Base-by-base conservation (phyloP, 2,329 filamentous ascomycete genomes). In the Ceratocystis cubensis region DNA sequence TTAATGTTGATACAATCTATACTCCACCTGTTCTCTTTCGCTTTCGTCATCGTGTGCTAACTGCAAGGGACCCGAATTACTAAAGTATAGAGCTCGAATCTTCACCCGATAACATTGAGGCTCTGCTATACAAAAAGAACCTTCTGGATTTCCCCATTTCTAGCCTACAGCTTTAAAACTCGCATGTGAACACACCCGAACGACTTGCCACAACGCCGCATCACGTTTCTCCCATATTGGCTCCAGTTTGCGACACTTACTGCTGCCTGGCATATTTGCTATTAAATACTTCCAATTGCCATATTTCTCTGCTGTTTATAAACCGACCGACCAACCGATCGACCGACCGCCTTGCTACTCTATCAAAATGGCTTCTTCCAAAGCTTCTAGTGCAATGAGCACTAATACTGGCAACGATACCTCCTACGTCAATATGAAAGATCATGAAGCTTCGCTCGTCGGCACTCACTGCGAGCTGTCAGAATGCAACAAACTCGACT, bases 401-500 rank as follows among this genome's bases (percentile, higher is more conserved):
- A 46, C 75, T 76, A 65, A 69, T 86, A 30, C 17, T 4, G 67
- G 69, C 71, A 65, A 72, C 73, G 78, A 80, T 70, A 81, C 79
- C 61, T 87, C 80, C 74, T 91, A 86, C 78, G 82, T 86, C 74
- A 82, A 82, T 69, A 92, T 92, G 87, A 81, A 88, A 73, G 82
- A 85, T 72, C 82, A 81, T 74, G 92, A 96, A 76, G 87, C 92
- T 61, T 87, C 89, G 72, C 83, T 92, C 28, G 88, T 97, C 71
- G 94, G 94, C 76, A 84, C 84, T 69, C 92, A 96, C 79, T 99
- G 94, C 82, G 86, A 96, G 75, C 87, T 89, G 77, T 80, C 88
- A 70, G 95, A 91, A 80, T 99, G 94, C 81, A 88, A 92, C 74
- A 89, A 94, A 74, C 88, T 97, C 69, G 94, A 97, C 77, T 97